Evolutionary conservation across 2,329 filamentous ascomycete species (phyloP), one percentile per base, ranked within the genome.

Genomic region (Sarocladium oryzae): DNA sequence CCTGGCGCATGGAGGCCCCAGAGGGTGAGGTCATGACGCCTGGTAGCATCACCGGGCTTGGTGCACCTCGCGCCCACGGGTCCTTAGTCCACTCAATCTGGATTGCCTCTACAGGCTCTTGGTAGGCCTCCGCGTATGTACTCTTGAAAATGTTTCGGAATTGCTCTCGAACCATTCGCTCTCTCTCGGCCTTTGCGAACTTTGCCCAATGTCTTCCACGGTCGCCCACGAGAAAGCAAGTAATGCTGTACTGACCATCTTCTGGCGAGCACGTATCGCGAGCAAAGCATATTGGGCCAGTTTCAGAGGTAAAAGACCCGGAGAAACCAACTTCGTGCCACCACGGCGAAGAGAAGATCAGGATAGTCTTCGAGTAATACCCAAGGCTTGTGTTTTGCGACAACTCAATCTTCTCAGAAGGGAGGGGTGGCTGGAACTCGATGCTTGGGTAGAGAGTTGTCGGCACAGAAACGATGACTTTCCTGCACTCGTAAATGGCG

Each of bases 261-360:
- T 53, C 54, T 28, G 56, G 61, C n/a, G n/a, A n/a, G n/a, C n/a
- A n/a, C 1, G 56, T 63, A 38, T 65, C 63, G 52, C 61, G 59
- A 8, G 56, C 59, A 41, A 65, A 63, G 54, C 53, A 53, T 30
- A 65, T 52, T 9, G 63, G 63, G 0, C 61, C 62, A n/a, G n/a
- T n/a, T 13, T 45, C 67, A 0, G 68, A 71, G 49, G 68, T 66
- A 2, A 68, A 61, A 18, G 73, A 61, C 4, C 74, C 76, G 37
- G 66, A 70, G 15, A 72, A 62, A 0, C 68, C 66, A 1, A 60
- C 52, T 0, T 65, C 57, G 1, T 65, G 59, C 78, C 77, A 81
- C 59, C 71, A 79, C 0, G 75, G 70, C 4, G 58, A 58, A 1
- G 60, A 52, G 60, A 72, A 79, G 26, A 70, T 63, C 9, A 74